Evolutionary conservation across 164 flowering plant species (phyloP).

Genomic region (Santalum album): DNA sequence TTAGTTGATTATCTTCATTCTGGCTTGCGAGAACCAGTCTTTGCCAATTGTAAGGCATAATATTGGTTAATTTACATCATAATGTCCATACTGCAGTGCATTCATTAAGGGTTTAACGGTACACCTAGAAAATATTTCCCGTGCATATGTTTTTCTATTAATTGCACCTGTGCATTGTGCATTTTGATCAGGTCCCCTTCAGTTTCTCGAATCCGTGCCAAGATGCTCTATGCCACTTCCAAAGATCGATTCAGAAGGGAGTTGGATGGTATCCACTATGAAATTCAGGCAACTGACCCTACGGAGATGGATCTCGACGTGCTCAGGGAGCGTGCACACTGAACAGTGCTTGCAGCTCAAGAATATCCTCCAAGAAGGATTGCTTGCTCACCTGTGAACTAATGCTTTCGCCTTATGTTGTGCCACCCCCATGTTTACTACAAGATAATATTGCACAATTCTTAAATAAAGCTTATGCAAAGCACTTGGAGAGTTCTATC

Average conservation of each 20-base stretch:
- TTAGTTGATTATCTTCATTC: no score
- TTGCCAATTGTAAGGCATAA: no score
- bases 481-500: neutral
- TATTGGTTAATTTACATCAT: no score
- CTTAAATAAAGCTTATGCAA: conserved; percentile 6
- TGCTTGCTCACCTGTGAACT: conserved; percentile 1
- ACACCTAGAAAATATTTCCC: no score
- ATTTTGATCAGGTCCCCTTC: conserved; percentile 51
- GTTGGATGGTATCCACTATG: conserved; percentile 63
- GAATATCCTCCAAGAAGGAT: neutral
- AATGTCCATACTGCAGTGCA: no score
- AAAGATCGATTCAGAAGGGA: conserved; percentile 48
- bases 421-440: neutral
- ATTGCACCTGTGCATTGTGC: neutral
- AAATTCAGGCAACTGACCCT: conserved; percentile 76
- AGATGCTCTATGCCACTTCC: conserved; percentile 81
- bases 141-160: no score
- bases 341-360: conserved; percentile 5
- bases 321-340: conserved; percentile 46
- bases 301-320: conserved; percentile 70
- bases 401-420: conserved; percentile 2
- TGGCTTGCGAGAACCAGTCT: no score
- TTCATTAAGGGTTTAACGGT: no score
- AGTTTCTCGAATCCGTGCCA: conserved; percentile 46
- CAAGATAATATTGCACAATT: conserved; percentile 5